Evolutionary conservation across 306 rosid species (phyloP).

Genomic region (Urtica urens): DNA sequence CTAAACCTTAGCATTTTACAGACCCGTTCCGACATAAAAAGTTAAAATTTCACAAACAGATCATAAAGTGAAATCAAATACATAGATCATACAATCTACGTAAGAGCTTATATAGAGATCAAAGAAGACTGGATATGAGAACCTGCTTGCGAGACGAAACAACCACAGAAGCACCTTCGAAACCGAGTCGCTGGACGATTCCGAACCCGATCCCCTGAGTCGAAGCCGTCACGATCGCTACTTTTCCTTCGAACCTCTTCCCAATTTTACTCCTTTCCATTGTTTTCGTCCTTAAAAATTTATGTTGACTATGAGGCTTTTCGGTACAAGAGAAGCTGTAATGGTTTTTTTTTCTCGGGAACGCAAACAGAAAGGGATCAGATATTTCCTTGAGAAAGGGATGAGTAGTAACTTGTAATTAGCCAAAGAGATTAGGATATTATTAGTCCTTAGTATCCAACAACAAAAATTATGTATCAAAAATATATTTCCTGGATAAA

Average conservation of each 20-base stretch:
- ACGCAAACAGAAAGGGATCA: background rate
- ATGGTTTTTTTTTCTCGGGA: background rate
- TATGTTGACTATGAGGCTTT: background rate
- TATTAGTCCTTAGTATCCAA: too few species aligned
- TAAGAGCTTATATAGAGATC: too few species aligned
- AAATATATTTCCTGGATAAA: too few species aligned
- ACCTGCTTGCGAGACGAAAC: conserved; percentile 93
- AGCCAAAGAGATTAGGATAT: too few species aligned
- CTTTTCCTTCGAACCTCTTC: conserved; percentile 63
- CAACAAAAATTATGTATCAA: too few species aligned
- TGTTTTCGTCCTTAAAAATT: background rate
- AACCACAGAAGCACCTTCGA: conserved; percentile 84
- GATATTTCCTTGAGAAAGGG: too few species aligned
- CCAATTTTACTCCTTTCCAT: conserved; percentile 35
- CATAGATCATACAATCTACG: background rate
- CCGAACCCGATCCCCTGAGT: conserved; percentile 89
- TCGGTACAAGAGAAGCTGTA: background rate
- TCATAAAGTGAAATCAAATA: background rate
- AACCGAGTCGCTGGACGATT: conserved; percentile 79
- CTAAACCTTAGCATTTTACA: too few species aligned
- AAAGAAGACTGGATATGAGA: too few species aligned
- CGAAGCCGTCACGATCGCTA: conserved; percentile 81
- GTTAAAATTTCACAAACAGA: too few species aligned
- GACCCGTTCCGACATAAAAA: too few species aligned
- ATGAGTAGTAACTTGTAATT: too few species aligned